Percentiles rank a stretch among this genome's conserved stretches.
phyloP scores from a whole-genome alignment of 106 monocot genomes.

The Dioscorea zingiberensis region DNA sequence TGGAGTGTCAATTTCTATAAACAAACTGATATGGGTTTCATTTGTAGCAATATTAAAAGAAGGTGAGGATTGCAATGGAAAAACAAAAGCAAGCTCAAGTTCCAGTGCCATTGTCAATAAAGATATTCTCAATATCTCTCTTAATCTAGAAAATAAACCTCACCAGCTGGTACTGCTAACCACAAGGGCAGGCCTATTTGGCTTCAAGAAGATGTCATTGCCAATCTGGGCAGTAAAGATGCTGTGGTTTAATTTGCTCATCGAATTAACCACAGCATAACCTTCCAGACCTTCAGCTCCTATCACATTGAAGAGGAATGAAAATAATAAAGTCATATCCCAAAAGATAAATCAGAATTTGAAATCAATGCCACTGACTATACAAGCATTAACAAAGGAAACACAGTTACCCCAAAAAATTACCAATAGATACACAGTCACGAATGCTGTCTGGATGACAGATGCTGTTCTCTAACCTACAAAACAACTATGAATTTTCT shows the following conservation, averaged over 20 bases:
- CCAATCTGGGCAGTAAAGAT: conserved; percentile 38
- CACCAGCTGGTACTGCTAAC: conserved; percentile 98
- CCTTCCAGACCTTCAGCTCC: conserved; percentile 9
- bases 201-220: conserved; percentile 47
- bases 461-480: conserved; percentile 65
- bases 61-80: too few relatives aligned
- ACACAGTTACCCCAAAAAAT: conserved; percentile 1
- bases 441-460: conserved; percentile 30
- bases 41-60: too few relatives aligned
- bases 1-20: too few relatives aligned
- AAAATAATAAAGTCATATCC: not conserved
- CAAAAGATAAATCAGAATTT: not conserved
- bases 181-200: conserved; percentile 85
- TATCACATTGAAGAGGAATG: conserved; percentile 9
- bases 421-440: conserved; percentile 75
- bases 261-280: not conserved
- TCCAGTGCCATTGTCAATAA: too few relatives aligned
- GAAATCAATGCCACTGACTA: too few relatives aligned
- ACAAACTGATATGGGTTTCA: too few relatives aligned
- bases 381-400: not conserved
- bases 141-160: conserved; percentile 9
- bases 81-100: too few relatives aligned
- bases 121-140: too few relatives aligned
- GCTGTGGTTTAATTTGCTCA: conserved; percentile 19
- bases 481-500: conserved; percentile 61